A percentile compares a stretch with the other conserved stretches of the same genome.
phyloP scores from a whole-genome alignment of 352 stramenopile species.

The Globisporangium irregulare region DNA sequence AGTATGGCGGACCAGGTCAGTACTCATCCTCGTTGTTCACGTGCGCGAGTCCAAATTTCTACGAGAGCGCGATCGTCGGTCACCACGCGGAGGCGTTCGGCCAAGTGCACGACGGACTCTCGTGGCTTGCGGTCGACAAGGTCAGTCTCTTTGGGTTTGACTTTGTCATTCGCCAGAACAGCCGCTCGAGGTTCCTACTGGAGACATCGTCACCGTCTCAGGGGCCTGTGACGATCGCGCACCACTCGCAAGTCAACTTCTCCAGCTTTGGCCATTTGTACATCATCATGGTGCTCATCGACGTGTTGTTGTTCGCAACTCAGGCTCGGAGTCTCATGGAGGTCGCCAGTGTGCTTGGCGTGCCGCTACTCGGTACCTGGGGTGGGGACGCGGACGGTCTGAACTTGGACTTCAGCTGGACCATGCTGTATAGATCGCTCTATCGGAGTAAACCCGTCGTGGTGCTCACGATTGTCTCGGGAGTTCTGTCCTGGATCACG shows the following conservation, averaged over 20 bases:
- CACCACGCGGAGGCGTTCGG: slow-evolving; percentile 32
- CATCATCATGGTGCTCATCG: slow-evolving; percentile 34
- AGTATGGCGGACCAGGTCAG: slow-evolving; percentile 21
- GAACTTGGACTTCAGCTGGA: slow-evolving; percentile 33
- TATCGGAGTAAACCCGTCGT: slow-evolving; percentile 43
- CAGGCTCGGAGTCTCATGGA: slow-evolving; percentile 35
- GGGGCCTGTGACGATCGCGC: slow-evolving; percentile 19
- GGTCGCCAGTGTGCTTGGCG: slow-evolving; percentile 29
- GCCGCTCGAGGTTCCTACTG: slow-evolving; percentile 29
- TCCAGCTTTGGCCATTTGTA: slow-evolving; percentile 55
- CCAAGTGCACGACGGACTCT: slow-evolving; percentile 30
- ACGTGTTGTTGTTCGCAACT: slow-evolving; percentile 31
- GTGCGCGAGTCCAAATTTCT: slow-evolving; percentile 46
- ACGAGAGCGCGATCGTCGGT: slow-evolving; percentile 38
- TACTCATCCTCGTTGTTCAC: slow-evolving; percentile 30
- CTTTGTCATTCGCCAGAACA: slow-evolving; percentile 48
- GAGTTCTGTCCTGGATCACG: slow-evolving; percentile 48
- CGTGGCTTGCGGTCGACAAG: slow-evolving; percentile 44
- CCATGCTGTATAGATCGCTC: slow-evolving; percentile 48
- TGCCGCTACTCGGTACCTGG: slow-evolving; percentile 14
- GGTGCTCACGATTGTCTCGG: slow-evolving; percentile 39
- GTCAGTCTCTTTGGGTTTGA: slow-evolving; percentile 53
- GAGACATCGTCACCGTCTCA: background rate
- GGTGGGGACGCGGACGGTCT: slow-evolving; percentile 3
- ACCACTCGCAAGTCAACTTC: slow-evolving; percentile 43